These are phyloP conservation scores for Blastomyces emzantsi DNA, from an alignment of 2,329 filamentous ascomycete species.

Conservation along the genomic window DNA sequence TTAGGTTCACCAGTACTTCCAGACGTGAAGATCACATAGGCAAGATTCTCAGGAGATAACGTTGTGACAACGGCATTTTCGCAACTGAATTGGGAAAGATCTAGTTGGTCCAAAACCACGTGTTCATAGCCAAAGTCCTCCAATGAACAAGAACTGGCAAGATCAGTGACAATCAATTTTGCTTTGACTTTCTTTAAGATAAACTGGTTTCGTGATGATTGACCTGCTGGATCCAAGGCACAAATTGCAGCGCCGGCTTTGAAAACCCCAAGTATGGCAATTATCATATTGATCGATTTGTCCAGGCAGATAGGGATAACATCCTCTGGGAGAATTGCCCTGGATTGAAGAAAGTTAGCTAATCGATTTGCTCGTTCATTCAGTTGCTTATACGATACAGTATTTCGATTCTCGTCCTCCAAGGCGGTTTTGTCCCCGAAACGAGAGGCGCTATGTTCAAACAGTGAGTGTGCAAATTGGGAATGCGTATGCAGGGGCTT, in stretches of 20 bases:
- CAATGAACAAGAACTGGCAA: neutral
- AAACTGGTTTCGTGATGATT: conserved; percentile 47
- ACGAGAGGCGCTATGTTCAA: neutral
- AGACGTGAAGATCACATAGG: conserved; percentile 74
- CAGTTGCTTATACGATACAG: conserved; percentile 6
- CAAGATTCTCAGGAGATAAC: conserved; percentile 40
- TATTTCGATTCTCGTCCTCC: neutral
- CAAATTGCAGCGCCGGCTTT: conserved; percentile 72
- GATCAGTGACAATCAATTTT: conserved; percentile 35
- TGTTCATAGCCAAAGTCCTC: neutral
- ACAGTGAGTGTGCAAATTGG: neutral
- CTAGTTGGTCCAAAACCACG: neutral
- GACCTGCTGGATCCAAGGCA: conserved; percentile 62
- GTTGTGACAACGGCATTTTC: neutral
- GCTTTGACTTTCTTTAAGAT: conserved; percentile 56
- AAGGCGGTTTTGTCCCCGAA: neutral
- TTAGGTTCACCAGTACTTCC: conserved; percentile 74
- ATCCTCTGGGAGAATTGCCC: conserved; percentile 21
- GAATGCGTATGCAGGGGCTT: neutral
- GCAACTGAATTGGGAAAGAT: neutral
- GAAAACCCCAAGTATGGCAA: conserved; percentile 34
- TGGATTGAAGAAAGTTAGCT: conserved; percentile 14
- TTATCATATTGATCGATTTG: conserved; percentile 23
- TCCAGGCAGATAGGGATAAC: conserved; percentile 20
- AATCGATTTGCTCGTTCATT: conserved; percentile 10